phyloP scores from a whole-genome alignment of 169 alveolate species.

The Perkinsus marinus region DNA sequence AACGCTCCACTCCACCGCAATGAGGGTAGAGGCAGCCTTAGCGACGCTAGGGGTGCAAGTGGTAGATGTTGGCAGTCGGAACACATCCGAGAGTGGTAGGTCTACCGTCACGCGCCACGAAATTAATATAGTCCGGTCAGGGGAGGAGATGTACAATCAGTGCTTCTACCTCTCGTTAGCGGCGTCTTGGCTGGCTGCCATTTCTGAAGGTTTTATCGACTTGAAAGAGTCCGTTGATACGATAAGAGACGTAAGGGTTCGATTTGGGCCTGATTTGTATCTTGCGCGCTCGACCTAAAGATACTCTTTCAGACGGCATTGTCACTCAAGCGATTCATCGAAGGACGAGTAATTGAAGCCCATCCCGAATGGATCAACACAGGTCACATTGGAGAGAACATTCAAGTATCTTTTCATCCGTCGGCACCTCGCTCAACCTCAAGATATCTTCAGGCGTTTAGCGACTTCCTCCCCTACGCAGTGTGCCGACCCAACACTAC shows the following conservation, averaged over 20 bases:
- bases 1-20: not conserved
- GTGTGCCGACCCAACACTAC: not conserved
- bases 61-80: not conserved
- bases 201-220: not conserved
- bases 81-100: not conserved
- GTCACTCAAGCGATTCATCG: not conserved
- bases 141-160: not conserved
- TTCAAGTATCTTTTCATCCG: not conserved
- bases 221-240: not conserved
- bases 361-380: not conserved
- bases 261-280: not conserved
- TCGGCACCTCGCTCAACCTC: not conserved
- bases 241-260: not conserved
- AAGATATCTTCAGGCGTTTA: not conserved
- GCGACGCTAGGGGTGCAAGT: not conserved
- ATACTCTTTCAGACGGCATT: not conserved
- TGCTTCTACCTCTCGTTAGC: not conserved
- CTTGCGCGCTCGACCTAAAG: not conserved
- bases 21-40: not conserved
- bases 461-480: not conserved
- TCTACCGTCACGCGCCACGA: too few species aligned
- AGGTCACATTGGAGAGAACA: not conserved
- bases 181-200: not conserved
- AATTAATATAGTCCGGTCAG: not conserved
- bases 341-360: not conserved